Conservation (phyloP, 805 yeast genomes). For the Candida nonsorbophila region DNA sequence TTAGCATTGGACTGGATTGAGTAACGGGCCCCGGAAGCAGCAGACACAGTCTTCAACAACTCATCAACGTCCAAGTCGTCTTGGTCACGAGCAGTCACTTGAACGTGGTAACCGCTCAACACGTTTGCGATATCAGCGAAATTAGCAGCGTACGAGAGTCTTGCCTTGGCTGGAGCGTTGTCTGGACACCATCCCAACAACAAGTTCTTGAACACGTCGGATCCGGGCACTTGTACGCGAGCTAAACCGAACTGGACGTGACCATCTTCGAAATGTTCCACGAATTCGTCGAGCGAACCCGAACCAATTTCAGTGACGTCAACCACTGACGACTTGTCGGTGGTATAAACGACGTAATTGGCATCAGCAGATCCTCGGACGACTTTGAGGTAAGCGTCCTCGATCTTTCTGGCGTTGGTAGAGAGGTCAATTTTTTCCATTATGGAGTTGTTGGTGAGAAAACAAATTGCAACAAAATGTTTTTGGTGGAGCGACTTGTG, state of each 20-base stretch:
- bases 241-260: conserved; percentile 87
- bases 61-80: conserved; percentile 84
- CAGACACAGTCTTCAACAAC: conserved; percentile 67
- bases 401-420: conserved; percentile 70
- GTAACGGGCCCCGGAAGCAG: conserved; percentile 96
- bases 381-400: conserved; percentile 68
- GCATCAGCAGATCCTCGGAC: conserved; percentile 69
- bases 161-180: conserved; percentile 75
- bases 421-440: conserved; percentile 59
- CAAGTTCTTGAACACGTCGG: conserved; percentile 79
- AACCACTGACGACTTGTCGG: conserved; percentile 50
- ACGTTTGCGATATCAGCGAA: conserved; percentile 69
- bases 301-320: conserved; percentile 48
- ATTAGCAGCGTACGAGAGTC: conserved; percentile 72
- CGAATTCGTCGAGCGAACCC: conserved; percentile 71
- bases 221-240: conserved; percentile 85
- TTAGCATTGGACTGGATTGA: conserved; percentile 18
- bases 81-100: conserved; percentile 90
- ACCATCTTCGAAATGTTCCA: conserved; percentile 78
- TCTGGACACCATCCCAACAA: conserved; percentile 97
- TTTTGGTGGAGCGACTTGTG: too few species aligned
- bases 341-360: conserved; percentile 78
- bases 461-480: too few species aligned
- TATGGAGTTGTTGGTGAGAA: too few species aligned
- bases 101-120: conserved; percentile 85